Base-by-base conservation (phyloP, 2,329 filamentous ascomycete genomes). In the Botrytis deweyae region DNA sequence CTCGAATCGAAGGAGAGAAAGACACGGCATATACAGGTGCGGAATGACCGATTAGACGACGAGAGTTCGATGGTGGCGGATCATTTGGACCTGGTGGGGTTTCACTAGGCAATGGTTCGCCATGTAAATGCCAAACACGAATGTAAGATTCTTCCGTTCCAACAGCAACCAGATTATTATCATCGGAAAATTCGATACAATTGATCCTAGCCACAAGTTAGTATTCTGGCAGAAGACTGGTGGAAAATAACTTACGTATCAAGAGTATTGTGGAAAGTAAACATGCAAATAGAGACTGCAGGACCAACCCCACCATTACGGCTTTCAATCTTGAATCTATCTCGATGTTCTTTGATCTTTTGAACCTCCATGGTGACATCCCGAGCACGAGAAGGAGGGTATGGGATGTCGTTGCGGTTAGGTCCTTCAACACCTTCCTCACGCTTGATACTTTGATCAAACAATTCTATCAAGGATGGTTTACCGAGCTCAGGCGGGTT, bases 111-210 rank as follows among this genome's bases (percentile, higher is more conserved):
- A 99, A 88, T 5, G 93, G 88, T 76, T 92, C 92, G 76, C 95
- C 96, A 79, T 97, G 93, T 59, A 98, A 86, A 58, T 92, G 92
- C 94, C 95, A 99, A 20, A 99, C 89, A 25, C 95, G 92, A 78
- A 99, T 97, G 81, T 98, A 98, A 0, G 95, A 98, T 81, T 98
- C 95, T 72, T 92, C 91, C 66, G 95, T 97, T 42, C 96, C 97
- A 36, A 91, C 93, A 38, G 96, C 96, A 55, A 96, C 93, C 42
- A 98, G 88, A 77, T 91, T 88, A 76, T 93, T 92, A 81, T 99
- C 96, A 72, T 95, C 93, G 0, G 95, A 98, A 80, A 99, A 98
- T 80, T 98, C 95, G 81, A 98, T 90, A 80, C 93, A 97, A n/a
- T 93, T 94, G 74, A 97, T 88, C 73, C 93, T 95, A 72, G 52